Base-by-base conservation (phyloP, 1,284 basidiomycete species). In the Hemileia vastatrix region DNA sequence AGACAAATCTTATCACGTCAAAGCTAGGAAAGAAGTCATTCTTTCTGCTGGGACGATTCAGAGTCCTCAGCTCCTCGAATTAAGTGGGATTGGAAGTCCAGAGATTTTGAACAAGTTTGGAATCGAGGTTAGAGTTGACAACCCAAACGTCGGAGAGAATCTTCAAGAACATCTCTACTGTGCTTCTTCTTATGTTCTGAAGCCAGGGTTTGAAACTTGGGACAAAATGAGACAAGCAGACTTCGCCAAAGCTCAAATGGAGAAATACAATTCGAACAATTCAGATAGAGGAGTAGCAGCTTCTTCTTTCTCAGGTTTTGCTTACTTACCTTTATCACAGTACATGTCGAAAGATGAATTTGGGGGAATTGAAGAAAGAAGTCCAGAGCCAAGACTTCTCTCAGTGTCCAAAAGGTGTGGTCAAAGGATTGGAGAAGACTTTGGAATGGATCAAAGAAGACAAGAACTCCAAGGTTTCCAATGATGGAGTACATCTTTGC, bases 11-110 rank as follows among this genome's bases (percentile, higher is more conserved):
- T 68, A 73, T 63, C 67, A 63, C 1, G 75, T 72, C 31, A 68
- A 69, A 5, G 80, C 77, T 1, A 66, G 48, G 31, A 78, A 76
- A 50, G 79, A 80, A 65, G 73, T 81, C n/a, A 77, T 82, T 40
- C 64, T 82, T 0, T 77, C 77, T 54, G 78, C 77, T 2, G 81
- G 81, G 3, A 68, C 77, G 1, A 71, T 82, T 51, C 76, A 78
- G 23, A 78, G 79, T 4, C 80, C 81, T 13, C 78, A 79, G 32
- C 68, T 82, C 2, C 76, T 83, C 3, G 74, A 81, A 65, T 74
- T 81, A 13, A 81, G 79, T 9, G 81, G 81, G 9, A 76, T 82
- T 54, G 81, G 81, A 0, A 76, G 78, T 53, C 64, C 73, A 32
- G 61, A 66, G 6, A 72, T 79, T 1, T 69, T 83, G 2, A 54